These are phyloP conservation scores for Neofusicoccum sp. DNA, from an alignment of 2,329 filamentous ascomycete species.

Conservation along the genomic window DNA sequence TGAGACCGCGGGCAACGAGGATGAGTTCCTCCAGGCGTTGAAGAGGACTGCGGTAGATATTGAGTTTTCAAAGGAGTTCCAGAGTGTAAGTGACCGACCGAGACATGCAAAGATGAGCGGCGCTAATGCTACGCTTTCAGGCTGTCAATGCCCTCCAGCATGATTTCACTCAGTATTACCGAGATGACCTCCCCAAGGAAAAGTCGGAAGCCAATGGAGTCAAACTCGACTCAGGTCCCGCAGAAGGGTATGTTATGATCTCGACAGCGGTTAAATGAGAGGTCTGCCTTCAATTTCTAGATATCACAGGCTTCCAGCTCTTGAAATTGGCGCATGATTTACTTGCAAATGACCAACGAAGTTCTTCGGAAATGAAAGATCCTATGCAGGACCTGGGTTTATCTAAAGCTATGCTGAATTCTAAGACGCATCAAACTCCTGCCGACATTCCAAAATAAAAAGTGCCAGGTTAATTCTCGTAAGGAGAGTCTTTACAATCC, in stretches of 20 bases:
- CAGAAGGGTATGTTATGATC: neutral
- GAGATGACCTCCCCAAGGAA: neutral
- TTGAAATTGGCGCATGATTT: no score
- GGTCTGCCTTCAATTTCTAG: neutral
- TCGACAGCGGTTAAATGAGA: neutral
- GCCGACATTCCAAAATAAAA: no score
- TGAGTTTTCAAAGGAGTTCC: constrained; percentile 27
- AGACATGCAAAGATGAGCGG: neutral
- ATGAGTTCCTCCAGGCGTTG: constrained; percentile 38
- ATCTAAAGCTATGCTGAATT: no score
- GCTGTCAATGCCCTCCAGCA: neutral
- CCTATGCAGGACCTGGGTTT: no score
- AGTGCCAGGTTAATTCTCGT: neutral
- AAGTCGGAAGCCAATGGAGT: neutral
- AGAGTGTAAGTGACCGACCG: constrained; percentile 24
- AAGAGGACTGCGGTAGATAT: constrained; percentile 32
- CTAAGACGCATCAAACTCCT: no score
- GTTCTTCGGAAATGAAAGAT: no score
- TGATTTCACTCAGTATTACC: neutral
- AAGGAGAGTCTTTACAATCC: neutral
- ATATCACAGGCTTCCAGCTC: no score
- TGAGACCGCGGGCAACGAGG: constrained; percentile 35
- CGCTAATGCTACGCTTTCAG: neutral
- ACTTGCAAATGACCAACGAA: no score
- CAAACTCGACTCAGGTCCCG: neutral